A percentile compares a stretch with the other conserved stretches of the same genome.
Evolutionary conservation across 345 rosid species (phyloP).

Genomic region (Rhizophora apiculata): DNA sequence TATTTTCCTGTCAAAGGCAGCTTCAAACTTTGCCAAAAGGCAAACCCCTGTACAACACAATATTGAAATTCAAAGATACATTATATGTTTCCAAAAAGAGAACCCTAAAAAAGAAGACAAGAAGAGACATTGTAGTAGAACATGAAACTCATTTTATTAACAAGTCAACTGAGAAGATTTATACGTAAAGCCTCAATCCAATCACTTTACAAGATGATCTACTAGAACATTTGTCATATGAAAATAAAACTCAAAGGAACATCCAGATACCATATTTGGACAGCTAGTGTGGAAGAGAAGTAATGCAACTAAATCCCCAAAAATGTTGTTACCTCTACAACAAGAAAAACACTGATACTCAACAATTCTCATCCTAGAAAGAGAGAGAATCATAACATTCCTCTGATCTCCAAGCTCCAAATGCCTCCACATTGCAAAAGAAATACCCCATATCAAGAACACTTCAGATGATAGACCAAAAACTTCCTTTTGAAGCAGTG

Average conservation of each 20-base stretch:
- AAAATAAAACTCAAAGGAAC: too few species aligned
- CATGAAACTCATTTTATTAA: not conserved
- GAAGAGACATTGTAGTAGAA: not conserved
- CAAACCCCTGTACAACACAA: slow-evolving; percentile 44
- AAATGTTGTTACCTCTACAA: not conserved
- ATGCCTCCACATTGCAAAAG: not conserved
- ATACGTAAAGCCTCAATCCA: not conserved
- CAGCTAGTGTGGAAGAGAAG: too few species aligned
- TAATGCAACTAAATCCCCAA: too few species aligned
- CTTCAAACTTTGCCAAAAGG: slow-evolving; percentile 56
- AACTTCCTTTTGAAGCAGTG: not conserved
- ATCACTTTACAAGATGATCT: not conserved
- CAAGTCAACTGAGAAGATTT: not conserved
- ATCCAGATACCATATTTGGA: too few species aligned
- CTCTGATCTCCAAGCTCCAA: not conserved
- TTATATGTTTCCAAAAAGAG: not conserved
- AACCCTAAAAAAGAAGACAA: not conserved
- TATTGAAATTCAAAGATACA: slow-evolving; percentile 1
- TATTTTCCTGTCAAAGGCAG: slow-evolving; percentile 57
- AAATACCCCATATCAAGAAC: not conserved
- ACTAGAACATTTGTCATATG: too few species aligned
- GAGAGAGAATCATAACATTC: not conserved
- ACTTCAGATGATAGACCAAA: not conserved
- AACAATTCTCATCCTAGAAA: not conserved
- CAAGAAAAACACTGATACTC: not conserved